A percentile compares a stretch with the other conserved stretches of the same genome.
phyloP scores from a whole-genome alignment of 495 filamentous ascomycete genomes.

The Delitschia confertaspora region DNA sequence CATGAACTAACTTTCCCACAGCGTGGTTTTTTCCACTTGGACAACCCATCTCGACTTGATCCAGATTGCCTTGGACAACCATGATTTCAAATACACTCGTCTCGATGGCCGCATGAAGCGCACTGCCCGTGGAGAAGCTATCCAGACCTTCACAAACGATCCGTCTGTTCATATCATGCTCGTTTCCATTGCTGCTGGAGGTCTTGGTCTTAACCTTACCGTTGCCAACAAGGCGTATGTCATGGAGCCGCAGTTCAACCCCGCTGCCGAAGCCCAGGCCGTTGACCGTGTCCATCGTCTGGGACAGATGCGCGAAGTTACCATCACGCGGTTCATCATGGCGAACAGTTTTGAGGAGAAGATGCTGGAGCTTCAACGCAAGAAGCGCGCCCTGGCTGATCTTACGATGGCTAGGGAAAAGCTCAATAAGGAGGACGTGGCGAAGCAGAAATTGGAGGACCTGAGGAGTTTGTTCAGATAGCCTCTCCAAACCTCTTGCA shows the following conservation, averaged over 20 bases:
- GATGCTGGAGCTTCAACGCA: conserved; percentile 77
- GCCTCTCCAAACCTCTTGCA: too few species aligned
- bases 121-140: conserved; percentile 55
- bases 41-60: conserved; percentile 91
- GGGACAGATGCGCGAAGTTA: conserved; percentile 77
- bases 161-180: conserved; percentile 65
- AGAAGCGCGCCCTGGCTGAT: conserved; percentile 82
- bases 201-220: conserved; percentile 85
- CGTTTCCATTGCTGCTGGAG: conserved; percentile 85
- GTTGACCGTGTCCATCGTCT: conserved; percentile 90
- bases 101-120: conserved; percentile 84
- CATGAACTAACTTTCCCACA: conserved; percentile 10
- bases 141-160: conserved; percentile 70
- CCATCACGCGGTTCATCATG: conserved; percentile 82
- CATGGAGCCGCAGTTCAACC: conserved; percentile 98
- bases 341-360: conserved; percentile 83
- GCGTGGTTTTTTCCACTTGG: conserved; percentile 90
- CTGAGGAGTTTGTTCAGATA: conserved; percentile 77
- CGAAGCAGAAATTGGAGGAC: conserved; percentile 68
- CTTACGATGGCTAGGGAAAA: conserved; percentile 69
- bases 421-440: conserved; percentile 63
- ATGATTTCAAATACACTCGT: conserved; percentile 60
- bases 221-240: conserved; percentile 79
- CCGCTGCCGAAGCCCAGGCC: conserved; percentile 87
- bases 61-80: conserved; percentile 66